A percentile compares a stretch with the other conserved stretches of the same genome.
Evolutionary conservation across 2,329 filamentous ascomycete genomes (phyloP).

Genomic region (Nannizziopsis arthrosporioides): DNA sequence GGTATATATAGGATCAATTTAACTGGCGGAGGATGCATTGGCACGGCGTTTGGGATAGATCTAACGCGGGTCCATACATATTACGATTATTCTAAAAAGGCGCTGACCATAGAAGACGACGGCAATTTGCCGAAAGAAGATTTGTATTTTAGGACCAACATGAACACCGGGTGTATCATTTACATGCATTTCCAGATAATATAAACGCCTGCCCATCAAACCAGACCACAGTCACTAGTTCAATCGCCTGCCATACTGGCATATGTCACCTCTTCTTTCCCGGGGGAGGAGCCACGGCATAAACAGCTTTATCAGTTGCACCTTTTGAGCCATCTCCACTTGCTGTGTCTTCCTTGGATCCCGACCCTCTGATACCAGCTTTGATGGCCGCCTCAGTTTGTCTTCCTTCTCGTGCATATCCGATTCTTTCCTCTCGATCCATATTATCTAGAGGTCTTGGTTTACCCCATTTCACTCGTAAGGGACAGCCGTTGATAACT

Average conservation of each 20-base stretch:
- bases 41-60: constrained; percentile 2
- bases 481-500: constrained; percentile 78
- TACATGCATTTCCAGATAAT: constrained; percentile 1
- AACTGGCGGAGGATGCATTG: background rate
- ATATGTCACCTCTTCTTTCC: constrained; percentile 66
- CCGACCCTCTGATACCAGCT: constrained; percentile 18
- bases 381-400: constrained; percentile 43
- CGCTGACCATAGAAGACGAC: too few relatives aligned
- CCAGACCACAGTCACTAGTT: constrained; percentile 27
- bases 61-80: too few relatives aligned
- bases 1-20: background rate
- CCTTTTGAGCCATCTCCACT: constrained; percentile 3
- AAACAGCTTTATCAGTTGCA: constrained; percentile 25
- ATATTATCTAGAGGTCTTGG: constrained; percentile 86
- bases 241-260: constrained; percentile 74
- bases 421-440: constrained; percentile 70
- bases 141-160: background rate
- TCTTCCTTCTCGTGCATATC: constrained; percentile 69
- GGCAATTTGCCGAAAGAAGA: too few relatives aligned
- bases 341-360: constrained; percentile 14
- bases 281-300: constrained; percentile 65
- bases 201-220: constrained; percentile 1
- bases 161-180: constrained; percentile 7
- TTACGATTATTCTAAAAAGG: too few relatives aligned
- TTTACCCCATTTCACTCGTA: constrained; percentile 83